A percentile compares a stretch with the other conserved stretches of the same genome.
Conservation (phyloP, 805 yeast genomes). For the Candida patagonica region DNA sequence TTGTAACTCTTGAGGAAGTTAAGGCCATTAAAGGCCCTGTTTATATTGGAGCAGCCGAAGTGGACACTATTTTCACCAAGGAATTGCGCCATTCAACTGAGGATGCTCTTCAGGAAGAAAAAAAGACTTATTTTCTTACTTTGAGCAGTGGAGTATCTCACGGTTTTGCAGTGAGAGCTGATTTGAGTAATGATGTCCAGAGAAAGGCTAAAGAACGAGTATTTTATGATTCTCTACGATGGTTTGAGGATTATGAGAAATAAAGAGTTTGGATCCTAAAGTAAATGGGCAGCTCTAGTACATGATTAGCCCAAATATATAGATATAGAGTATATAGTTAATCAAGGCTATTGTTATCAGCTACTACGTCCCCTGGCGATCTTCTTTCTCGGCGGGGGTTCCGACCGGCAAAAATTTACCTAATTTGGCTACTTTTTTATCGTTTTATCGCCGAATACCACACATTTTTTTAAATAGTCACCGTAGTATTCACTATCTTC, state of each 20-base stretch:
- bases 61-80: constrained; percentile 50
- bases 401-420: no score
- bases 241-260: constrained; percentile 16
- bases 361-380: no score
- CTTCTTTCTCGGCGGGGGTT: no score
- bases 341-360: no score
- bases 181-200: constrained; percentile 41
- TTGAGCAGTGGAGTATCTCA: constrained; percentile 58
- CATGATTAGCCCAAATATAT: no score
- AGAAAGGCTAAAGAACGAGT: constrained; percentile 62
- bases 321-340: no score
- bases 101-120: constrained; percentile 43
- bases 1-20: constrained; percentile 57
- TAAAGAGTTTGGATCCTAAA: no score
- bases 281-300: no score
- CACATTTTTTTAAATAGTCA: no score
- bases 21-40: constrained; percentile 53
- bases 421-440: no score
- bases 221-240: constrained; percentile 24
- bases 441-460: no score
- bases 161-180: constrained; percentile 80
- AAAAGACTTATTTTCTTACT: constrained; percentile 50
- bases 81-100: constrained; percentile 60
- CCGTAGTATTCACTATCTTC: no score
- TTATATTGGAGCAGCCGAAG: constrained; percentile 65